Evolutionary conservation across 2,329 filamentous ascomycete genomes (phyloP).

Genomic region (Monilinia fructigena): DNA sequence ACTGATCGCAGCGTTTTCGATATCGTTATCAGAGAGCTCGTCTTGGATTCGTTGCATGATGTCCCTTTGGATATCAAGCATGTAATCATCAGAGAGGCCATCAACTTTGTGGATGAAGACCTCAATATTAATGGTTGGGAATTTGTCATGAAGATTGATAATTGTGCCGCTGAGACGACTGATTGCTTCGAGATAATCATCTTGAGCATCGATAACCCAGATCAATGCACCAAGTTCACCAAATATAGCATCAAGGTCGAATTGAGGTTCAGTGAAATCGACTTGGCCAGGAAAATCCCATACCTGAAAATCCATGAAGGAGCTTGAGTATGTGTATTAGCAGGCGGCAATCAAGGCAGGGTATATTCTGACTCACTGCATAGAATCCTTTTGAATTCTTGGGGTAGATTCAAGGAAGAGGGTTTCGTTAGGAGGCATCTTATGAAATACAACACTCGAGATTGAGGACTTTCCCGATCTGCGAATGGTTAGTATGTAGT

Average conservation of each 20-base stretch:
- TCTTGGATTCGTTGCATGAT: constrained; percentile 96
- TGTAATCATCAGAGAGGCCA: constrained; percentile 94
- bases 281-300: constrained; percentile 97
- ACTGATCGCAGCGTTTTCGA: constrained; percentile 89
- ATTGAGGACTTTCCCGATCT: constrained; percentile 99
- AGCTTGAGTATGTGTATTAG: constrained; percentile 53
- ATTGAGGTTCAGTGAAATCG: constrained; percentile 84
- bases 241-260: constrained; percentile 92
- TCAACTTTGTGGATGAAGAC: constrained; percentile 99
- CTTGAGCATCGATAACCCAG: constrained; percentile 98
- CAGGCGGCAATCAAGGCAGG: not conserved
- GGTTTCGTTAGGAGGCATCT: constrained; percentile 92
- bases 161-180: constrained; percentile 85
- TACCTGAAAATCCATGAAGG: constrained; percentile 98
- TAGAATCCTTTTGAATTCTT: constrained; percentile 88
- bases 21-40: constrained; percentile 87
- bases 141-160: constrained; percentile 80
- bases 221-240: constrained; percentile 91
- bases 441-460: constrained; percentile 98
- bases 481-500: constrained; percentile 30
- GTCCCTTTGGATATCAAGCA: constrained; percentile 92
- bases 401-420: constrained; percentile 94
- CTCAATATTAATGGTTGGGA: constrained; percentile 93
- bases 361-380: constrained; percentile 66
- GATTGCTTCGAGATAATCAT: constrained; percentile 93